Evolutionary conservation across 164 flowering plant species (phyloP).

Genomic region (Taxillus chinensis): DNA sequence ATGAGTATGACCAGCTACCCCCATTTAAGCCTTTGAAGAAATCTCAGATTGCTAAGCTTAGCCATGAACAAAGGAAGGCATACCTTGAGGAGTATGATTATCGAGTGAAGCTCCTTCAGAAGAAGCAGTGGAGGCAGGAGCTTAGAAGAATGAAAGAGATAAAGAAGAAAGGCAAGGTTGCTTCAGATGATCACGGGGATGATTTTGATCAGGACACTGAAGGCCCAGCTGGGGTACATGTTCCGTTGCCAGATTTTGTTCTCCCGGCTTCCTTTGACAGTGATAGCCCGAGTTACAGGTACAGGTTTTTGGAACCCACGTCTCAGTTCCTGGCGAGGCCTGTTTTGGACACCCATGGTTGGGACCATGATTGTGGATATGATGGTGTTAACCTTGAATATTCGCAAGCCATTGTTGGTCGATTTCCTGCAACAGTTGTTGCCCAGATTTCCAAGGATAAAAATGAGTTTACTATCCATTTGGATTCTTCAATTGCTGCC

Average conservation of each 20-base stretch:
- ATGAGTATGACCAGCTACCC: slow-evolving; percentile 93
- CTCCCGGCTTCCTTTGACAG: slow-evolving; percentile 85
- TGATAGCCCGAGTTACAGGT: slow-evolving; percentile 75
- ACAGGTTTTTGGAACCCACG: slow-evolving; percentile 78
- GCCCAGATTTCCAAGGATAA: slow-evolving; percentile 86
- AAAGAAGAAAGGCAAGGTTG: slow-evolving; percentile 54
- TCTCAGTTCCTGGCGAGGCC: slow-evolving; percentile 87
- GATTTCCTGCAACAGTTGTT: slow-evolving; percentile 52
- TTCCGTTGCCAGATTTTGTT: slow-evolving; percentile 78
- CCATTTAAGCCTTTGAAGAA: slow-evolving; percentile 85
- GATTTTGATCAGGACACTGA: slow-evolving; percentile 55
- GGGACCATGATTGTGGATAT: slow-evolving; percentile 98
- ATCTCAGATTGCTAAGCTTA: slow-evolving; percentile 69
- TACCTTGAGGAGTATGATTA: slow-evolving; percentile 94
- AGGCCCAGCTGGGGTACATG: slow-evolving; percentile 76
- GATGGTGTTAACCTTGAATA: slow-evolving; percentile 87
- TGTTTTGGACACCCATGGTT: slow-evolving; percentile 80
- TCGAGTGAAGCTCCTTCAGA: slow-evolving; percentile 88
- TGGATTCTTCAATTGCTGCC: slow-evolving; percentile 75
- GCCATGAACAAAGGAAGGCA: slow-evolving; percentile 79
- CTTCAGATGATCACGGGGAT: slow-evolving; percentile 33
- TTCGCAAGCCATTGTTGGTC: slow-evolving; percentile 45
- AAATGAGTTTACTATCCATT: slow-evolving; percentile 81
- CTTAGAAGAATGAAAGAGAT: slow-evolving; percentile 61
- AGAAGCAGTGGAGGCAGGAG: slow-evolving; percentile 89